These are phyloP conservation scores for Paxillus involutus DNA, from an alignment of 768 basidiomycete species.

Conservation along the genomic window DNA sequence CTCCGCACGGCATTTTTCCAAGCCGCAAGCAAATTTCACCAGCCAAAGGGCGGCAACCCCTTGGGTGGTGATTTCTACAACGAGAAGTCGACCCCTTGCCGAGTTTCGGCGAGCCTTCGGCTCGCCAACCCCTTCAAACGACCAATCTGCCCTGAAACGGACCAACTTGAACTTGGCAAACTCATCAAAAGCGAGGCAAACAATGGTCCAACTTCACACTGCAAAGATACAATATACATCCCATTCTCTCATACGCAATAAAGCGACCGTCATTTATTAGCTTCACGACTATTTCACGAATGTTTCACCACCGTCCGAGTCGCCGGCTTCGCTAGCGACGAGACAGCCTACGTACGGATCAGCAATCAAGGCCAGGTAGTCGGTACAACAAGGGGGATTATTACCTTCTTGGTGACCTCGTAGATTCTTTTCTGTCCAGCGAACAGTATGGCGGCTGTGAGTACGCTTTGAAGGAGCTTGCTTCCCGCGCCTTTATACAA, in stretches of 20 bases:
- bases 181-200: neutral
- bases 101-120: too few relatives aligned
- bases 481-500: constrained; percentile 85
- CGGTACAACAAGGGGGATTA: neutral
- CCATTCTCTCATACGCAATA: neutral
- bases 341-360: constrained; percentile 13
- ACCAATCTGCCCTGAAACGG: too few relatives aligned
- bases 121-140: too few relatives aligned
- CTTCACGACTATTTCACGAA: constrained; percentile 5
- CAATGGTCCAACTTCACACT: neutral
- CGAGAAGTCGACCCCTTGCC: too few relatives aligned
- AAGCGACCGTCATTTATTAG: neutral
- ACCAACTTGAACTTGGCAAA: neutral
- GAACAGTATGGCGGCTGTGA: constrained; percentile 94
- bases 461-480: constrained; percentile 89
- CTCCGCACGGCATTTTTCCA: too few relatives aligned
- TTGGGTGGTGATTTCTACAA: too few relatives aligned
- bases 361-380: constrained; percentile 1
- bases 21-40: too few relatives aligned
- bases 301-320: neutral
- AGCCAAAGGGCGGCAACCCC: too few relatives aligned
- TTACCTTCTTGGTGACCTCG: constrained; percentile 60
- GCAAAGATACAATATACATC: too few relatives aligned
- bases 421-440: constrained; percentile 83
- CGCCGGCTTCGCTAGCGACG: neutral